Percentiles rank a stretch among this genome's conserved stretches.
Conservation (phyloP, 805 yeast species). For the Hagleromyces aurorensis region DNA sequence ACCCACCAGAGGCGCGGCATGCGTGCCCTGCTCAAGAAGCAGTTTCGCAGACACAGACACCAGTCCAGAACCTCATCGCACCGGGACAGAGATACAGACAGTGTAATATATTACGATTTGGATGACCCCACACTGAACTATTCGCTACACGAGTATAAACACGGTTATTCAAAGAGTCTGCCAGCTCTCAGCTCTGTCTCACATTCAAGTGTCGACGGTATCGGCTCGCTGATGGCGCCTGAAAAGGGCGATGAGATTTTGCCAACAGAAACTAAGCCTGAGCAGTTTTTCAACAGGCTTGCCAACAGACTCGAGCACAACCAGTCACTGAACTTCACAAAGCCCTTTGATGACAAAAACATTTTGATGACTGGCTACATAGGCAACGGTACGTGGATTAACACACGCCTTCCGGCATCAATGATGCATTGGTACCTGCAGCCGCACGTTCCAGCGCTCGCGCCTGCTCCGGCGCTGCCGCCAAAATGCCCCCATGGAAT, state of each 20-base stretch:
- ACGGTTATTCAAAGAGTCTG: too few species aligned
- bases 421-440: slow-evolving; percentile 10
- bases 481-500: slow-evolving; percentile 20
- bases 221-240: slow-evolving; percentile 12
- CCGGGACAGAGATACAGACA: too few species aligned
- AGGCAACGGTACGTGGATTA: slow-evolving; percentile 16
- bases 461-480: slow-evolving; percentile 13
- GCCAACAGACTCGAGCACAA: slow-evolving; percentile 6
- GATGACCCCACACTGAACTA: too few species aligned
- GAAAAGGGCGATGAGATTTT: slow-evolving; percentile 7
- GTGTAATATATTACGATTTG: too few species aligned
- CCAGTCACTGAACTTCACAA: slow-evolving; percentile 6
- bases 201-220: too few species aligned
- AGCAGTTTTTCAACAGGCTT: slow-evolving; percentile 4
- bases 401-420: slow-evolving; percentile 3
- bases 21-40: too few species aligned
- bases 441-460: slow-evolving; percentile 7
- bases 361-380: slow-evolving; percentile 14
- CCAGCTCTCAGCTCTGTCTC: too few species aligned
- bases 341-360: slow-evolving; percentile 9
- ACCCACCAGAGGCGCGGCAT: too few species aligned
- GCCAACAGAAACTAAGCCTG: slow-evolving; percentile 7
- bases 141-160: too few species aligned
- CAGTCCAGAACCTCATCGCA: too few species aligned
- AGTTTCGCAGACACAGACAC: too few species aligned